Base-by-base conservation (phyloP, 1,284 basidiomycete genomes). In the Ceratobasidium sp. region DNA sequence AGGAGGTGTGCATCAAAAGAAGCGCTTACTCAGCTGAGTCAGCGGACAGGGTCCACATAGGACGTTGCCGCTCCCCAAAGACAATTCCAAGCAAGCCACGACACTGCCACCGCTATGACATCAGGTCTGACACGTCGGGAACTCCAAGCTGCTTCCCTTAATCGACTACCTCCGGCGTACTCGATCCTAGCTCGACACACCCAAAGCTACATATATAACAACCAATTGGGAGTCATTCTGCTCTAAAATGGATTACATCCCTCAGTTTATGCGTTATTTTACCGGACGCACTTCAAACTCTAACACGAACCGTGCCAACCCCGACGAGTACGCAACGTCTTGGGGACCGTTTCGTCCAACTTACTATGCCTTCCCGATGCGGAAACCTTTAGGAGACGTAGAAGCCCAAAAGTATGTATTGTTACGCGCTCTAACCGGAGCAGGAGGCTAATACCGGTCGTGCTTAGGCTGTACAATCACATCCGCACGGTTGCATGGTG, bases 401-500 rank as follows among this genome's bases (percentile, higher is more conserved):
- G 77, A 84, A 58, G 84, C 84, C n/a, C 84, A 84, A 78, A 80
- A 80, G 58, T 80, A 44, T 40, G 79, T 55, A 23, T 1, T 6
- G 33, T 33, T 53, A 39, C 20, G 20, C 49, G 28, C 49, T 55
- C n/a, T 40, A 23, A 18, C 15, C 18, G 10, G 28, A 46, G 42
- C 23, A 15, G 28, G 44, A 69, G 26, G 61, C 44, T 33, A 53
- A 15, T 9, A 15, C 49, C 39, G n/a, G 39, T 20, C 39, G 18
- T 42, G 56, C 60, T 26, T 56, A 80, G 79, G 55, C 79, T 84
- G 42, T 84, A 84, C 78, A 84, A 84, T 56, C 83, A 84, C 53
- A 81, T 82, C 53, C 80, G 82, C 26, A 82, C 81, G 3, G 76
- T 82, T 4, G 81, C 82, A 18, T 83, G 80, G 80, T 84, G 53